phyloP scores from a whole-genome alignment of 139 green algal species.

The Picochlorum sp. region DNA sequence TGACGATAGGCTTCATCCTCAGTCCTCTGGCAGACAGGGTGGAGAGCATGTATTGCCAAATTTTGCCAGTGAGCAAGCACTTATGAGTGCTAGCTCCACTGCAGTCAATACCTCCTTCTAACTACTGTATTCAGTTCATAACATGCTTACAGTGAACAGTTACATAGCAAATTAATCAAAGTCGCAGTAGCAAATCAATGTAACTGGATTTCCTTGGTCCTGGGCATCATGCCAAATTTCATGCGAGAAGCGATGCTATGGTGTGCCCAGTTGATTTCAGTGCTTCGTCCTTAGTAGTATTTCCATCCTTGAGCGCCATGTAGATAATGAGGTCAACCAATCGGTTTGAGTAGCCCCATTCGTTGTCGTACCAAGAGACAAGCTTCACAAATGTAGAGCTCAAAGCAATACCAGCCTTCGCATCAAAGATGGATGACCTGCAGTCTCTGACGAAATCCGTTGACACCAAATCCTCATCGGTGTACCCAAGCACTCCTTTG shows the following conservation, averaged over 20 bases:
- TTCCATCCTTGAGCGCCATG: constrained; percentile 26
- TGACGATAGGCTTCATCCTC: background rate
- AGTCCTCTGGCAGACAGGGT: too few relatives aligned
- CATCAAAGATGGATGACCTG: constrained; percentile 74
- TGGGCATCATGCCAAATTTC: too few relatives aligned
- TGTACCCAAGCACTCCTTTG: constrained; percentile 87
- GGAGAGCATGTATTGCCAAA: too few relatives aligned
- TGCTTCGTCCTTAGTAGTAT: background rate
- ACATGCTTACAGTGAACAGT: too few relatives aligned
- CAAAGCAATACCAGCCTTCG: constrained; percentile 83
- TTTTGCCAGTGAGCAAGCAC: too few relatives aligned
- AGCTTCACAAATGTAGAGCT: constrained; percentile 87
- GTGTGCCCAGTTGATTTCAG: background rate
- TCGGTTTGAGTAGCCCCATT: constrained; percentile 69
- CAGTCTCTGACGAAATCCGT: constrained; percentile 81
- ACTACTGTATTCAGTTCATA: too few relatives aligned
- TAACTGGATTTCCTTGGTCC: too few relatives aligned
- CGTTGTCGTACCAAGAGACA: constrained; percentile 95
- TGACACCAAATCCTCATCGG: constrained; percentile 82
- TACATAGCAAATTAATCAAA: too few relatives aligned
- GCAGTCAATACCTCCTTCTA: background rate
- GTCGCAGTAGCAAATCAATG: too few relatives aligned
- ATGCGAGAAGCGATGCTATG: background rate
- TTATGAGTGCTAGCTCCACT: background rate
- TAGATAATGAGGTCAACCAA: constrained; percentile 57